These are phyloP conservation scores for Chimonanthus praecox DNA, from an alignment of 164 flowering plant species.

Conservation along the genomic window DNA sequence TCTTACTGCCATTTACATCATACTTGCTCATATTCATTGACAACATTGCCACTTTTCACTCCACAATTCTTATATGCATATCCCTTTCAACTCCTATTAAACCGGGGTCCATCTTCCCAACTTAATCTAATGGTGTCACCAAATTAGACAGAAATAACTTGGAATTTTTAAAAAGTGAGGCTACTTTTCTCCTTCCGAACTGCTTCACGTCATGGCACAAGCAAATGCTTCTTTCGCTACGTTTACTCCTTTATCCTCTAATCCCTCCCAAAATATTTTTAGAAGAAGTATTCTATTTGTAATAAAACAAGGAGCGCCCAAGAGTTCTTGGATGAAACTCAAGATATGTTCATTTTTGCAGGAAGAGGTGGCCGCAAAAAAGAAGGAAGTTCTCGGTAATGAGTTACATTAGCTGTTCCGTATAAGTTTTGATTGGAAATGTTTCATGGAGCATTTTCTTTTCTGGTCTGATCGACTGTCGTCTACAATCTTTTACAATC, in stretches of 20 bases:
- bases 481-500: neutral
- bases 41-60: neutral
- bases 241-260: too few relatives aligned
- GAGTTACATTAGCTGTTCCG: neutral
- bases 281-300: too few relatives aligned
- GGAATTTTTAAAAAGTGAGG: neutral
- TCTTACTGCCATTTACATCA: neutral
- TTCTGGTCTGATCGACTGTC: neutral
- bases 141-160: neutral
- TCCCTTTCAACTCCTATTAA: neutral
- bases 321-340: too few relatives aligned
- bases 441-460: neutral
- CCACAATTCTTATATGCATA: neutral
- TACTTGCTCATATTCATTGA: neutral
- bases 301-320: too few relatives aligned
- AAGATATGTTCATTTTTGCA: slow-evolving; percentile 20
- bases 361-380: slow-evolving; percentile 69
- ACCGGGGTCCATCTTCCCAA: neutral
- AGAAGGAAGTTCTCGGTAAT: slow-evolving; percentile 72
- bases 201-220: neutral
- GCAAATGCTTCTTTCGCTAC: neutral
- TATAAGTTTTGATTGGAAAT: neutral
- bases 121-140: neutral
- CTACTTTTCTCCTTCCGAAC: neutral
- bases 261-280: too few relatives aligned